Evolutionary conservation across 257 asterid species (phyloP).

Genomic region (Solanum medicagineum): DNA sequence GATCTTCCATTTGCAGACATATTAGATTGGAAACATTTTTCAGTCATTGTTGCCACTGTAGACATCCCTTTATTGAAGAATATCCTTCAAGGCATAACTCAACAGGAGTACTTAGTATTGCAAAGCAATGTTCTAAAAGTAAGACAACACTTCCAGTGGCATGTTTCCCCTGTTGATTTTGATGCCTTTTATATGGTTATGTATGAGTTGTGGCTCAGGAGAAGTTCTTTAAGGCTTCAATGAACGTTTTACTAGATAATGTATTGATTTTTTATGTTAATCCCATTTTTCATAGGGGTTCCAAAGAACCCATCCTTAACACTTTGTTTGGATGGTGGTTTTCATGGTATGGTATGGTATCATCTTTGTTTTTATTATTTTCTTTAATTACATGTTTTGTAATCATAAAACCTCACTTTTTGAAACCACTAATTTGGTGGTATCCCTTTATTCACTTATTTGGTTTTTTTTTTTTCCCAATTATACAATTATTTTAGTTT

Average conservation of each 20-base stretch:
- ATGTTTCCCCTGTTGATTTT: slow-evolving; percentile 45
- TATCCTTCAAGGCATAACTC: slow-evolving; percentile 32
- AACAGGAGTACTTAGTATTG: slow-evolving; percentile 27
- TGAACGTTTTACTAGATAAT: background rate
- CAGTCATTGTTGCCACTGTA: slow-evolving; percentile 55
- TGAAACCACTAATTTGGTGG: no score
- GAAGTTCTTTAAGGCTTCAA: slow-evolving; percentile 30
- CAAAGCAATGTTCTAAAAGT: slow-evolving; percentile 44
- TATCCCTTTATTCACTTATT: no score
- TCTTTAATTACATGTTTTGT: no score
- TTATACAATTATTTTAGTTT: no score
- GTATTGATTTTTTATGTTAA: background rate
- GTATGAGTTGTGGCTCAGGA: slow-evolving; percentile 77
- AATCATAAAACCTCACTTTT: no score
- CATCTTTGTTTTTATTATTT: no score
- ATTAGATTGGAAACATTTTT: slow-evolving; percentile 64
- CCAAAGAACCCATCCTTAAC: background rate
- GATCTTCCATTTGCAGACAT: slow-evolving; percentile 84
- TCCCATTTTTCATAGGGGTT: background rate
- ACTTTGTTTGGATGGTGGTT: no score
- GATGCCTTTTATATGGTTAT: slow-evolving; percentile 83
- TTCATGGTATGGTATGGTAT: no score
- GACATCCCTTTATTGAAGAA: slow-evolving; percentile 72
- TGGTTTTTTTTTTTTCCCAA: no score
- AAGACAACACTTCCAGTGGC: slow-evolving; percentile 80